These are phyloP conservation scores for Corynespora cassiicola DNA, from an alignment of 2,329 filamentous ascomycete species.

Conservation along the genomic window DNA sequence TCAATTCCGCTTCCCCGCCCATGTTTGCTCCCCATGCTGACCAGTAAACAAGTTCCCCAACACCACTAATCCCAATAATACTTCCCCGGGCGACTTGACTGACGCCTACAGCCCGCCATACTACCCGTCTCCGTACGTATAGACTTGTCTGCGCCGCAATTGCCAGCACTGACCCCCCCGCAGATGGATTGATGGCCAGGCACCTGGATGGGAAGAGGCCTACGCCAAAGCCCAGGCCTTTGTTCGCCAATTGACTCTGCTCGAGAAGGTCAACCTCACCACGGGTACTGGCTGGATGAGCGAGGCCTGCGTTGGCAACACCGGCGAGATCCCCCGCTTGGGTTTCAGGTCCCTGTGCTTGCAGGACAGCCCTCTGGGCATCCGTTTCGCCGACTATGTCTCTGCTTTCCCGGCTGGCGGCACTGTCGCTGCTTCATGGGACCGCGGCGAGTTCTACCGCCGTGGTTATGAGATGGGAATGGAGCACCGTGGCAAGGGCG, in stretches of 20 bases:
- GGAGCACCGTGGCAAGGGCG: constrained; percentile 77
- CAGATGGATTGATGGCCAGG: constrained; percentile 75
- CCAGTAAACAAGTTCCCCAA: constrained; percentile 38
- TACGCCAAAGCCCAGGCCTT: constrained; percentile 79
- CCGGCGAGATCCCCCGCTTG: constrained; percentile 71
- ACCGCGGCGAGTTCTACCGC: constrained; percentile 71
- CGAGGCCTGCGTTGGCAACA: constrained; percentile 69
- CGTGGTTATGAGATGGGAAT: constrained; percentile 76
- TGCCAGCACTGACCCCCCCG: constrained; percentile 2
- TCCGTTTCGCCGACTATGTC: constrained; percentile 79
- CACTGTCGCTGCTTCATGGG: constrained; percentile 84
- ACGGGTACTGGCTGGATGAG: constrained; percentile 79
- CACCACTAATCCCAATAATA: constrained; percentile 28
- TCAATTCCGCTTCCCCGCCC: constrained; percentile 17
- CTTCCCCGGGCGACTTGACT: constrained; percentile 24
- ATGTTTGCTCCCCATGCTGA: constrained; percentile 33
- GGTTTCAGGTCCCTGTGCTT: constrained; percentile 78
- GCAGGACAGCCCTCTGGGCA: constrained; percentile 83
- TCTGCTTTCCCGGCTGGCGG: constrained; percentile 82
- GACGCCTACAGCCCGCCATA: constrained; percentile 64
- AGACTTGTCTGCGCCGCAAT: not conserved
- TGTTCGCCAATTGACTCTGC: constrained; percentile 80
- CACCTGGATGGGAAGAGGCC: constrained; percentile 73
- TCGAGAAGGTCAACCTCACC: constrained; percentile 94
- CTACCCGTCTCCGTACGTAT: constrained; percentile 75